Evolutionary conservation across 495 filamentous ascomycete species (phyloP).

Genomic region (Daldinia caldariorum): DNA sequence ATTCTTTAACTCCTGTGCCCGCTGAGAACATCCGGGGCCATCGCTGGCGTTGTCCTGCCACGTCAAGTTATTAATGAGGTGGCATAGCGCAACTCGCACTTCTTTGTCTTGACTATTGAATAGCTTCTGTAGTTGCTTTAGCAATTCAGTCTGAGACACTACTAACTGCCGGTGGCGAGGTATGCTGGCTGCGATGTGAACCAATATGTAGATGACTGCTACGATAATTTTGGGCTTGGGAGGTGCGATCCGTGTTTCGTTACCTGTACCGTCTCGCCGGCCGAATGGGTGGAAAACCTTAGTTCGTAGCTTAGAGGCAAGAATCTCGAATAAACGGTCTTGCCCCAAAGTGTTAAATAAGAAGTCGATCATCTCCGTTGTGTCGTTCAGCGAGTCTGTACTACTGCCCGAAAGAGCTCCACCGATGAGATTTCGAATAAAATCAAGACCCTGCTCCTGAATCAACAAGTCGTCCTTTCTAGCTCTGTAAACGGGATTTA

Average conservation of each 20-base stretch:
- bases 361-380: slow-evolving; percentile 81
- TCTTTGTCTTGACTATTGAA: slow-evolving; percentile 74
- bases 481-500: slow-evolving; percentile 65
- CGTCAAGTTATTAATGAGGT: slow-evolving; percentile 83
- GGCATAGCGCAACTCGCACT: slow-evolving; percentile 78
- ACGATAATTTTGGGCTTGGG: slow-evolving; percentile 77
- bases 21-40: slow-evolving; percentile 64
- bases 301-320: slow-evolving; percentile 75
- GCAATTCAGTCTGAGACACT: slow-evolving; percentile 64
- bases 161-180: slow-evolving; percentile 76
- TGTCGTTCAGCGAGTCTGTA: slow-evolving; percentile 67
- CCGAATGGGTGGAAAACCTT: slow-evolving; percentile 60
- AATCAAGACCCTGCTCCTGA: slow-evolving; percentile 88
- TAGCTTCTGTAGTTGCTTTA: slow-evolving; percentile 74
- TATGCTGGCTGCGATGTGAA: slow-evolving; percentile 83
- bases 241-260: slow-evolving; percentile 57
- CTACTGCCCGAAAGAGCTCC: slow-evolving; percentile 68
- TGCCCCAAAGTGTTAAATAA: slow-evolving; percentile 81
- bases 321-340: slow-evolving; percentile 76
- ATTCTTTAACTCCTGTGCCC: slow-evolving; percentile 72
- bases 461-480: slow-evolving; percentile 82
- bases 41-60: slow-evolving; percentile 80
- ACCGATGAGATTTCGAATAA: slow-evolving; percentile 88
- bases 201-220: slow-evolving; percentile 77
- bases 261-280: slow-evolving; percentile 42